These are phyloP conservation scores for Platanthera zijinensis DNA, from an alignment of 106 monocot species.

Conservation along the genomic window DNA sequence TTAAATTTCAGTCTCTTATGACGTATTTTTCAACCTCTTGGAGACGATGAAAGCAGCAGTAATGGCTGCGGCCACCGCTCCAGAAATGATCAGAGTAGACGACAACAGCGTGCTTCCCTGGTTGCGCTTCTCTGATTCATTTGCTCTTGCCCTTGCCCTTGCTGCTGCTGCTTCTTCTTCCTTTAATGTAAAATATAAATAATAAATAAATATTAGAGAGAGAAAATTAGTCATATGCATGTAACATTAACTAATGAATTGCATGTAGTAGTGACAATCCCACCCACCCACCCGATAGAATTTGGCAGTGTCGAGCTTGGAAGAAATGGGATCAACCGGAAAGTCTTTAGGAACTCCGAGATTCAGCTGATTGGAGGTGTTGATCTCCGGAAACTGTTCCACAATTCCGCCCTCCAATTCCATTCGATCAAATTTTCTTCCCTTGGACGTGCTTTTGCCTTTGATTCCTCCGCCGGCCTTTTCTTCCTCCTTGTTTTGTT, in stretches of 20 bases:
- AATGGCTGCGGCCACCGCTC: background rate
- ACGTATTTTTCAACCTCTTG: constrained; percentile 10
- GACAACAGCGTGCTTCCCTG: background rate
- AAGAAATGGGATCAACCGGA: constrained; percentile 8
- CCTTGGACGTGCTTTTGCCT: too few species aligned
- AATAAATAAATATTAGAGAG: background rate
- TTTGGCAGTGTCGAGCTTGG: background rate
- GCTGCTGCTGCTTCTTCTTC: background rate
- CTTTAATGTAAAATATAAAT: background rate
- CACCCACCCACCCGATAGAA: background rate
- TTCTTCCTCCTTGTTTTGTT: too few species aligned
- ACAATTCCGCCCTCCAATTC: constrained; percentile 4
- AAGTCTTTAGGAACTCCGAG: constrained; percentile 11
- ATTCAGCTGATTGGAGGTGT: constrained; percentile 10
- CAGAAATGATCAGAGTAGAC: background rate
- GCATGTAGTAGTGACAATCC: too few species aligned
- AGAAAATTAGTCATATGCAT: background rate
- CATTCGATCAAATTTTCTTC: too few species aligned
- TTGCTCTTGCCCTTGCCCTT: background rate
- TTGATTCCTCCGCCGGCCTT: too few species aligned
- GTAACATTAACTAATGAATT: too few species aligned
- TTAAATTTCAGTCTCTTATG: background rate
- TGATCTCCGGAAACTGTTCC: constrained; percentile 5
- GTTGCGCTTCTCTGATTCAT: background rate
- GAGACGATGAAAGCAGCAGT: background rate